A percentile compares a stretch with the other conserved stretches of the same genome.
These are phyloP conservation scores for Plantago elongata DNA, from an alignment of 257 asterid genomes.

Conservation along the genomic window DNA sequence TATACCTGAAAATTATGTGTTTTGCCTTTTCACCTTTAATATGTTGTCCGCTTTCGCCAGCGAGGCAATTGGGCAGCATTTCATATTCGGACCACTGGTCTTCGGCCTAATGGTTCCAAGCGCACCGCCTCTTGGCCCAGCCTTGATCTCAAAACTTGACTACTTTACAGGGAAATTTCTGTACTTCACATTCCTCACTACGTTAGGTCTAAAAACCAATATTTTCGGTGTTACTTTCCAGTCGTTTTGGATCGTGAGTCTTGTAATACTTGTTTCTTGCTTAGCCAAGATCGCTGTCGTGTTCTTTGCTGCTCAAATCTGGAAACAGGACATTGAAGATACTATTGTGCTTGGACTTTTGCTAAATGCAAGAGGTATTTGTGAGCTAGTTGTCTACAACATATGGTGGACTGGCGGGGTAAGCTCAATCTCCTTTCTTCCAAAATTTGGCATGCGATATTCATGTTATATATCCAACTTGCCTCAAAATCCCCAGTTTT, in stretches of 20 bases:
- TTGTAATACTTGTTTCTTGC: constrained; percentile 25
- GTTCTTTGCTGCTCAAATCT: constrained; percentile 29
- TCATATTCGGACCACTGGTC: constrained; percentile 52
- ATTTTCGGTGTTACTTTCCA: constrained; percentile 34
- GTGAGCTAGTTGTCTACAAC: constrained; percentile 61
- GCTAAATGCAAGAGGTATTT: constrained; percentile 50
- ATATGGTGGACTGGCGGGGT: constrained; percentile 55
- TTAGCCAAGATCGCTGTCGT: constrained; percentile 35
- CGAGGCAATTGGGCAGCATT: constrained; percentile 73
- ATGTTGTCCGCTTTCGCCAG: constrained; percentile 30
- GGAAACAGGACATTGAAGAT: constrained; percentile 32
- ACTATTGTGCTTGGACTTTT: constrained; percentile 67
- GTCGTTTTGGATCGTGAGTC: constrained; percentile 32
- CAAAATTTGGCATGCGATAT: background rate
- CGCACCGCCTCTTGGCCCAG: constrained; percentile 59
- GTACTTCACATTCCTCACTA: constrained; percentile 60
- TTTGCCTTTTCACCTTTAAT: constrained; percentile 25
- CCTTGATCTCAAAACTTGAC: constrained; percentile 51
- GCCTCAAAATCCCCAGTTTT: background rate
- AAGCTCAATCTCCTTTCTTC: background rate
- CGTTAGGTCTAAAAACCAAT: constrained; percentile 65
- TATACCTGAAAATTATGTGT: constrained; percentile 29
- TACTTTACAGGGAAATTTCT: constrained; percentile 48
- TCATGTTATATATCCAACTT: background rate
- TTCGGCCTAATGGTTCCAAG: constrained; percentile 58